Evolutionary conservation across 116 monocot genomes (phyloP).

Genomic region (Iris pallida): DNA sequence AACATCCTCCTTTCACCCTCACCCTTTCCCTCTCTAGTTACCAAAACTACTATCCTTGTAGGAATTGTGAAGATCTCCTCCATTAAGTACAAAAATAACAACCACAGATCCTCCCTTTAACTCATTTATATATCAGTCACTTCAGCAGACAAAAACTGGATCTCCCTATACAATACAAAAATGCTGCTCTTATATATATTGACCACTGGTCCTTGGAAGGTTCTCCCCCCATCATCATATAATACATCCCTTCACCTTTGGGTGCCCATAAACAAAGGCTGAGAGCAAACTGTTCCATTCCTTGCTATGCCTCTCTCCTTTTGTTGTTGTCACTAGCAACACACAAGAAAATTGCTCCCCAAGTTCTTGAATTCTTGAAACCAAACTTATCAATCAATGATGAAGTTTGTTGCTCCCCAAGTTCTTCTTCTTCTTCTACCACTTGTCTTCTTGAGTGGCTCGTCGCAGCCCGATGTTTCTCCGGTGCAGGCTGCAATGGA

Average conservation of each 20-base stretch:
- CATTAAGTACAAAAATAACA: neutral
- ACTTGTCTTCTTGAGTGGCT: conserved; percentile 6
- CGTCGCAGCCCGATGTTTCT: conserved; percentile 2
- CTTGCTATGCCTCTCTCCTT: neutral
- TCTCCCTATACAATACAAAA: too few relatives aligned
- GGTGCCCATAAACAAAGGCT: neutral
- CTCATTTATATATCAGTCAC: conserved; percentile 4
- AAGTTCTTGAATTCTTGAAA: neutral
- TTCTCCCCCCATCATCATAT: neutral
- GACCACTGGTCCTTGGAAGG: neutral
- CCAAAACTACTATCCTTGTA: too few relatives aligned
- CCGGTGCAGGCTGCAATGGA: conserved; percentile 52
- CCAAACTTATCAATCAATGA: conserved; percentile 1
- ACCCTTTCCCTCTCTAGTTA: too few relatives aligned
- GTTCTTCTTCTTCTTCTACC: conserved; percentile 8
- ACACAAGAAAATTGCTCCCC: too few relatives aligned
- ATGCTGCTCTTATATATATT: too few relatives aligned
- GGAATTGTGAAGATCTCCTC: too few relatives aligned
- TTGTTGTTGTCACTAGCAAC: neutral
- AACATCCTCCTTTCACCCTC: too few relatives aligned
- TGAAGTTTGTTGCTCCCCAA: neutral
- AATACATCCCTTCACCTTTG: neutral
- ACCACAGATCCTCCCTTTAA: neutral
- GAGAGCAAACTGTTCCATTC: conserved; percentile 3
- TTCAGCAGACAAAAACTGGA: neutral